phyloP scores from a whole-genome alignment of 805 yeast genomes.

The Cyberlindnera amylophila region DNA sequence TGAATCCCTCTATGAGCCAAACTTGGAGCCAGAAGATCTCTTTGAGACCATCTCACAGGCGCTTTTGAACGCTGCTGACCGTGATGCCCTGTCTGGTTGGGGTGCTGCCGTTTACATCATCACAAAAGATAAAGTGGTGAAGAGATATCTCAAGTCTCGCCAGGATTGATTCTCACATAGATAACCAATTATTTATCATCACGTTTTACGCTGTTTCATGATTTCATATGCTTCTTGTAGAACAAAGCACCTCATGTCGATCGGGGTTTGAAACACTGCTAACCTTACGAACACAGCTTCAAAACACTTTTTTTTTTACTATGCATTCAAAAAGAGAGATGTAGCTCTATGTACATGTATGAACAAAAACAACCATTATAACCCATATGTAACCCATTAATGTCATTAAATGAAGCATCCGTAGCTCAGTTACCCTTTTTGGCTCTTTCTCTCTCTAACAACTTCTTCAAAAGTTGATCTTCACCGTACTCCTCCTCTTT shows the following conservation, averaged over 20 bases:
- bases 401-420: background rate
- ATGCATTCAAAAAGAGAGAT: background rate
- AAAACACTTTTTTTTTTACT: no score
- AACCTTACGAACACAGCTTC: no score
- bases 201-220: background rate
- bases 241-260: no score
- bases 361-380: constrained; percentile 1
- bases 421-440: constrained; percentile 25
- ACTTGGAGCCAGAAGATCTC: constrained; percentile 88
- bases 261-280: no score
- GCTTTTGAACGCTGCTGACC: constrained; percentile 67
- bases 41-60: constrained; percentile 54
- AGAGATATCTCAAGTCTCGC: constrained; percentile 85
- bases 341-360: constrained; percentile 3
- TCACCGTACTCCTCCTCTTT: constrained; percentile 83
- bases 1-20: constrained; percentile 91
- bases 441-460: constrained; percentile 51
- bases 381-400: background rate
- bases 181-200: constrained; percentile 5
- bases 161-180: constrained; percentile 58
- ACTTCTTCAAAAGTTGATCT: constrained; percentile 61
- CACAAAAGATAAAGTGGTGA: constrained; percentile 66
- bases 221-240: constrained; percentile 1
- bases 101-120: constrained; percentile 83
- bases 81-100: constrained; percentile 80